Conservation (phyloP, 305 asterid genomes). For the Fraxinus nigra region DNA sequence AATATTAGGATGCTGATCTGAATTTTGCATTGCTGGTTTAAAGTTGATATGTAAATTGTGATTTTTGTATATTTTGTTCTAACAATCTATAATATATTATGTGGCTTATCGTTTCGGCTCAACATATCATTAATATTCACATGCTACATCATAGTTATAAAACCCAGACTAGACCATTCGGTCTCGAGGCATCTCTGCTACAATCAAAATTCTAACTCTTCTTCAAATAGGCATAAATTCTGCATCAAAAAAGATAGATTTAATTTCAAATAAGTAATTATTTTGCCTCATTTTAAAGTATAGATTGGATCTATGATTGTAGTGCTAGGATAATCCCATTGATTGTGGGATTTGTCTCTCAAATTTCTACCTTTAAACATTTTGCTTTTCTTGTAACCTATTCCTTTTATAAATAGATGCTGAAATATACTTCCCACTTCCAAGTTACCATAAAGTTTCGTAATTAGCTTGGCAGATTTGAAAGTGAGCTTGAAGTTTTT, state of each 20-base stretch:
- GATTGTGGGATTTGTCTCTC: background rate
- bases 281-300: background rate
- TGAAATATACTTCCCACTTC: background rate
- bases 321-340: background rate
- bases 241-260: background rate
- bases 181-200: background rate
- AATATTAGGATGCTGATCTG: constrained; percentile 34
- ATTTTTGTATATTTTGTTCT: background rate
- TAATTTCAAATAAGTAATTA: too few relatives aligned
- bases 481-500: background rate
- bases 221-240: too few relatives aligned
- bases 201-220: too few relatives aligned
- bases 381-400: background rate
- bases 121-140: background rate
- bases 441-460: background rate
- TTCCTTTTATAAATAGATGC: background rate
- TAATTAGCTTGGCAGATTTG: background rate
- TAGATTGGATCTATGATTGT: background rate
- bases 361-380: background rate
- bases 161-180: background rate
- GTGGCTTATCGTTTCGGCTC: background rate
- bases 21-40: background rate
- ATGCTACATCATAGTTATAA: background rate
- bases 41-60: background rate
- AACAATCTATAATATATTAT: background rate